phyloP scores from a whole-genome alignment of 495 filamentous ascomycete species.

The Pyrenula aspistea region DNA sequence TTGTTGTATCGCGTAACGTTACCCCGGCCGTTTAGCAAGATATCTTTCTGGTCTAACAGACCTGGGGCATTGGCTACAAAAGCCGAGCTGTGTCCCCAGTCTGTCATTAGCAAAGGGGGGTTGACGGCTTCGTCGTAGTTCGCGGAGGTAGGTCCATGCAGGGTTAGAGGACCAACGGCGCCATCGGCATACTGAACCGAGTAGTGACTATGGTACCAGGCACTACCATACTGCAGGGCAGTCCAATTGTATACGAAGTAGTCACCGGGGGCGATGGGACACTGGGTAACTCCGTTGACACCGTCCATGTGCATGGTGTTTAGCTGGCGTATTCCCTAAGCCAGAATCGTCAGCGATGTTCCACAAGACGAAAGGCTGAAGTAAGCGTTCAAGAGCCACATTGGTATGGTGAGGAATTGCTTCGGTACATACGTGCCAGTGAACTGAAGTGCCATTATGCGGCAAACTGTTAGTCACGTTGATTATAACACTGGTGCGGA shows the following conservation, averaged over 20 bases:
- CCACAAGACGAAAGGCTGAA: background rate
- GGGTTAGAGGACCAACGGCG: conserved; percentile 21
- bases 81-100: conserved; percentile 10
- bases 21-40: background rate
- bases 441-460: conserved; percentile 31
- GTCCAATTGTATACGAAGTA: conserved; percentile 36
- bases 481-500: conserved; percentile 4
- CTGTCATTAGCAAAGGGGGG: conserved; percentile 6
- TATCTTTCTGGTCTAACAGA: background rate
- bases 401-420: no score
- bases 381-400: no score
- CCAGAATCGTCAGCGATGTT: background rate
- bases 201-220: conserved; percentile 55
- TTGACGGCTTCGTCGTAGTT: conserved; percentile 20
- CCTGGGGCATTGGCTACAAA: conserved; percentile 1
- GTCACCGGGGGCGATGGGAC: conserved; percentile 16
- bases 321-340: conserved; percentile 28
- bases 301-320: conserved; percentile 32
- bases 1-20: background rate
- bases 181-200: conserved; percentile 34
- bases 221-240: conserved; percentile 41
- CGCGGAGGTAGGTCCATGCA: conserved; percentile 26
- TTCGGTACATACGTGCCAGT: conserved; percentile 37
- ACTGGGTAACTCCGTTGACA: conserved; percentile 20
- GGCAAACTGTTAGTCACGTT: conserved; percentile 9